These are phyloP conservation scores for Coemansia sp. DNA, from an alignment of 371 early-diverging fungal genomes.

Conservation along the genomic window DNA sequence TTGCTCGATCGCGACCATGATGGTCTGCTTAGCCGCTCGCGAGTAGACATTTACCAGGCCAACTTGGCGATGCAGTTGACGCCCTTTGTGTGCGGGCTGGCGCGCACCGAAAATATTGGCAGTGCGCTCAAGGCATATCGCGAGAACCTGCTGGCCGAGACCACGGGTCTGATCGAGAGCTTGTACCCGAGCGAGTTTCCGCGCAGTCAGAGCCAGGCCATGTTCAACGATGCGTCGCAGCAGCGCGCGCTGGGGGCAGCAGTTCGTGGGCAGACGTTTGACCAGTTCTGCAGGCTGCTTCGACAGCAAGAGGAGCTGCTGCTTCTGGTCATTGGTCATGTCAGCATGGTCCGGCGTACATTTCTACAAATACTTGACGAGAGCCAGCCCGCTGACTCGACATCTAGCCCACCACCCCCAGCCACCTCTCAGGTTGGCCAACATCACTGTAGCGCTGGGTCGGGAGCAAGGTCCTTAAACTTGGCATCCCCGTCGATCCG, in stretches of 20 bases:
- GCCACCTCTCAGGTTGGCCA: background rate
- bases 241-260: conserved; percentile 49
- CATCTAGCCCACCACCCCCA: background rate
- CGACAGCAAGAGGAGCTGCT: conserved; percentile 68
- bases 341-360: conserved; percentile 40
- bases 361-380: conserved; percentile 38
- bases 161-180: conserved; percentile 74
- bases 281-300: conserved; percentile 75
- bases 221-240: conserved; percentile 43
- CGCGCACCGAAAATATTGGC: conserved; percentile 68
- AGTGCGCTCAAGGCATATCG: conserved; percentile 70
- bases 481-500: background rate
- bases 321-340: conserved; percentile 49
- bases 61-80: conserved; percentile 54
- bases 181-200: conserved; percentile 52
- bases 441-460: background rate
- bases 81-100: conserved; percentile 72
- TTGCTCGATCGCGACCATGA: conserved; percentile 1
- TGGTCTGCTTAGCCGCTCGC: conserved; percentile 11
- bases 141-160: conserved; percentile 69
- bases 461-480: background rate
- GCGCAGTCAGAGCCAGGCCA: conserved; percentile 33
- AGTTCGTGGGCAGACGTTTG: conserved; percentile 67
- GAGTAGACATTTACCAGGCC: conserved; percentile 43
- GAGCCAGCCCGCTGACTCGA: conserved; percentile 6